Conservation (phyloP, 192 early-diverging fungal species). For the Cladochytrium replicatum region DNA sequence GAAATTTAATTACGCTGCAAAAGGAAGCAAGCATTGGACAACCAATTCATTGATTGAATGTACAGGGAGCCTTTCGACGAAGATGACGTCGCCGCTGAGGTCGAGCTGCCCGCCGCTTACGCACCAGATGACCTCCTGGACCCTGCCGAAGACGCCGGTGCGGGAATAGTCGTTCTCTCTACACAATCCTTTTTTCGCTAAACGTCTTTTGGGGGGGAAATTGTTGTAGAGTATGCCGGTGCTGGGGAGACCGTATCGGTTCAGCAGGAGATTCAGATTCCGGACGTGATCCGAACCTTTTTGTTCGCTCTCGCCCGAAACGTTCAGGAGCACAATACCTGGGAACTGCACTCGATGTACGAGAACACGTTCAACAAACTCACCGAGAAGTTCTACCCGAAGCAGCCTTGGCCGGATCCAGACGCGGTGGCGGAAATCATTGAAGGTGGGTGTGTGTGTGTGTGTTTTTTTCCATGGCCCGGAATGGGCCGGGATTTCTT, state of each 20-base stretch:
- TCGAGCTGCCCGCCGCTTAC: constrained; percentile 46
- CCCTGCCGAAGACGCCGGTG: constrained; percentile 39
- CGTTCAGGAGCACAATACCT: constrained; percentile 67
- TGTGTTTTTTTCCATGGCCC: neutral
- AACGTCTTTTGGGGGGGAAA: neutral
- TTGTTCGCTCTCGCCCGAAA: constrained; percentile 71
- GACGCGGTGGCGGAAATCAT: constrained; percentile 71
- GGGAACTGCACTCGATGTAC: constrained; percentile 80
- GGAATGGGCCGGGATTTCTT: neutral
- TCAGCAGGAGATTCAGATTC: constrained; percentile 49
- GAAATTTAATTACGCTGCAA: no score
- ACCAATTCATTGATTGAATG: no score
- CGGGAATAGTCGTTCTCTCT: no score
- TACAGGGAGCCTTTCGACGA: no score
- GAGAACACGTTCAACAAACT: constrained; percentile 83
- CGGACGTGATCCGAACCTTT: constrained; percentile 77
- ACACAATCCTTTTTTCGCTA: no score
- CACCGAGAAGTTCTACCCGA: constrained; percentile 85
- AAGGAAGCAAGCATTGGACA: no score
- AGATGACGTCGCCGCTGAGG: constrained; percentile 49
- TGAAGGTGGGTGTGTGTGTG: constrained; percentile 60
- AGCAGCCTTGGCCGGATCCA: constrained; percentile 82
- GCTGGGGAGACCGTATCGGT: constrained; percentile 1
- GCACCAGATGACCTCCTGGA: constrained; percentile 25
- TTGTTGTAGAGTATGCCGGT: neutral